Evolutionary conservation across 2,329 filamentous ascomycete species (phyloP).

Genomic region (Nothophaeocryptopus gaeumannii): DNA sequence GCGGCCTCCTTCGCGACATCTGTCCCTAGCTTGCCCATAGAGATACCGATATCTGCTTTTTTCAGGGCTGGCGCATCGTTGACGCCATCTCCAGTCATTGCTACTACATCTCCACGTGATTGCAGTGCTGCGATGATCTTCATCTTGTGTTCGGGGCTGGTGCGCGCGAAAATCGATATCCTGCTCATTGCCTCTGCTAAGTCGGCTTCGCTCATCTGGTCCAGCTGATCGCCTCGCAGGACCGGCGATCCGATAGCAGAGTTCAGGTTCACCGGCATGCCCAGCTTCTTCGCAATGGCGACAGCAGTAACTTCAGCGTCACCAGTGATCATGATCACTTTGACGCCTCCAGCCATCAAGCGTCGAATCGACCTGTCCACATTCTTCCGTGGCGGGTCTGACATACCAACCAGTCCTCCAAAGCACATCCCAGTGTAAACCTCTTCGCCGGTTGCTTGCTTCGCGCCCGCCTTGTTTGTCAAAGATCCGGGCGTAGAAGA

Average conservation of each 20-base stretch:
- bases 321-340: conserved; percentile 98
- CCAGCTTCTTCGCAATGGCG: conserved; percentile 90
- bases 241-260: conserved; percentile 64
- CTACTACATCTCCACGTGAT: conserved; percentile 89
- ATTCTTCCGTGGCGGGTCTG: conserved; percentile 86
- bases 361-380: conserved; percentile 85
- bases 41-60: conserved; percentile 95
- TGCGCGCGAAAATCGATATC: conserved; percentile 92
- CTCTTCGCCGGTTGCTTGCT: conserved; percentile 53
- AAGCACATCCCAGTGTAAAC: conserved; percentile 81
- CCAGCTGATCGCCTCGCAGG: conserved; percentile 85
- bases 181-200: conserved; percentile 80
- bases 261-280: conserved; percentile 75
- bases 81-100: conserved; percentile 98
- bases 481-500: conserved; percentile 18
- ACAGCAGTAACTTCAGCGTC: conserved; percentile 93
- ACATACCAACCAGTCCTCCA: conserved; percentile 93
- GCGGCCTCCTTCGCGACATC: conserved; percentile 95
- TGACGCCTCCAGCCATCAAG: conserved; percentile 89
- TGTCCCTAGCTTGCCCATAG: conserved; percentile 91
- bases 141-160: conserved; percentile 95
- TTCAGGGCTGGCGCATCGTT: conserved; percentile 97
- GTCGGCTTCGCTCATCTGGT: conserved; percentile 81
- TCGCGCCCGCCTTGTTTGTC: conserved; percentile 1
- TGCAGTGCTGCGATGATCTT: conserved; percentile 93